Evolutionary conservation across 805 yeast species (phyloP), one percentile per base, ranked within the genome.

Genomic region (Starmera pachycereana): DNA sequence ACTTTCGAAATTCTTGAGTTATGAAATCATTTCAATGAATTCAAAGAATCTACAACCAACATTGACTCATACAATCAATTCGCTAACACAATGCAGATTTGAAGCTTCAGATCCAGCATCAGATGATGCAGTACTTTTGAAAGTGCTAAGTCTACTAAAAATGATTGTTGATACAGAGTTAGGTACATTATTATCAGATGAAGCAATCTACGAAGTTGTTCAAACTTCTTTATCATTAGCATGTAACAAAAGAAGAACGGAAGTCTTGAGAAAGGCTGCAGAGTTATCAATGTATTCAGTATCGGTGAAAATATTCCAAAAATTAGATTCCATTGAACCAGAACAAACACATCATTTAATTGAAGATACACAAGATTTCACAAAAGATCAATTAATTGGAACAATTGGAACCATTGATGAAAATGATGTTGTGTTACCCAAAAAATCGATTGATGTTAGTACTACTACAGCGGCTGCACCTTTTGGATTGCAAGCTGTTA

Each of bases 181-280:
- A 35, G 81, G 90, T 19, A 69, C 68, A 25, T 53, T 75, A n/a
- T 62, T 90, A 33, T 76, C 90, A 2, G 90, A 88, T 57, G 87
- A 87, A 35, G 79, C 83, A 18, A 74, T 92, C 43, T 80, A 84
- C 46, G 97, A 90, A 54, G 88, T 88, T 25, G 74, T 89, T 27
- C 96, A 90, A 52, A 89, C 97, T 0, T 85, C 95, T 42, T 71
- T 92, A 54, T 81, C 94, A 6, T 71, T 92, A 60, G 95, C 97
- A 2, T 86, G 95, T 53, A 95, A 92, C 57, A 85, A 86, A 62
- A 74, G 89, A 56, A 74, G 97, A 57, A 80, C 95, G 44, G 97
- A 90, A 50, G 85, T 89, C 8, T 69, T 92, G 43, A 70, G 97
- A 52, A 75, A 81, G 44, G 82, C 95, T 0, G 97, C 97, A 0